Percentiles rank a stretch among this genome's conserved stretches.
phyloP scores from a whole-genome alignment of 345 rosid genomes.

The Rhizophora mangle region DNA sequence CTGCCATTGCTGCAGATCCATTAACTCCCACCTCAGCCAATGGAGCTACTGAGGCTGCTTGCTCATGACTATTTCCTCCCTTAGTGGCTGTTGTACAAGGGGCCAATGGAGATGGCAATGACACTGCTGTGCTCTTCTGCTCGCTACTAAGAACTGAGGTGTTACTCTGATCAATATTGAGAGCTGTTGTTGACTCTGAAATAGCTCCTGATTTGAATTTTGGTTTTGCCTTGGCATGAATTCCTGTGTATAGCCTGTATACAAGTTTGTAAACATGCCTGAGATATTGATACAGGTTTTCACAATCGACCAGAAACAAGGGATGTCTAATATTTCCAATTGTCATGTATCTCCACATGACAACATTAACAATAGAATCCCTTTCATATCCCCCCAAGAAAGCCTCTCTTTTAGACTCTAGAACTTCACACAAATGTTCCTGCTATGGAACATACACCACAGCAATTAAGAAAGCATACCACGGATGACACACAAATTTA shows the following conservation, averaged over 20 bases:
- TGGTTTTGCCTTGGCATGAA: constrained; percentile 88
- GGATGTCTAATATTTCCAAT: background rate
- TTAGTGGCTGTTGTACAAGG: constrained; percentile 44
- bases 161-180: constrained; percentile 71
- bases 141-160: constrained; percentile 32
- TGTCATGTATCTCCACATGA: background rate
- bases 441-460: too few relatives aligned
- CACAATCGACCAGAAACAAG: background rate
- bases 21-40: constrained; percentile 39
- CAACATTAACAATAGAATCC: too few relatives aligned
- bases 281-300: background rate
- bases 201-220: constrained; percentile 87
- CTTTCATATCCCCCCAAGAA: too few relatives aligned
- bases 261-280: constrained; percentile 1
- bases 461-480: too few relatives aligned
- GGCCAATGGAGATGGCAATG: constrained; percentile 39
- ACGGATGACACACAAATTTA: too few relatives aligned
- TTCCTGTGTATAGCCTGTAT: constrained; percentile 84
- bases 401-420: too few relatives aligned
- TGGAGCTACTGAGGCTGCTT: constrained; percentile 28
- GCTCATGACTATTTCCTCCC: constrained; percentile 63
- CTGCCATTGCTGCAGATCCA: constrained; percentile 31
- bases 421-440: too few relatives aligned
- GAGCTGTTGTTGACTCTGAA: constrained; percentile 78
- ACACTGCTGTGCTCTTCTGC: constrained; percentile 44